Percentiles rank a stretch among this genome's conserved stretches.
phyloP scores from a whole-genome alignment of 495 filamentous ascomycete species.

The Sporormia fimetaria region DNA sequence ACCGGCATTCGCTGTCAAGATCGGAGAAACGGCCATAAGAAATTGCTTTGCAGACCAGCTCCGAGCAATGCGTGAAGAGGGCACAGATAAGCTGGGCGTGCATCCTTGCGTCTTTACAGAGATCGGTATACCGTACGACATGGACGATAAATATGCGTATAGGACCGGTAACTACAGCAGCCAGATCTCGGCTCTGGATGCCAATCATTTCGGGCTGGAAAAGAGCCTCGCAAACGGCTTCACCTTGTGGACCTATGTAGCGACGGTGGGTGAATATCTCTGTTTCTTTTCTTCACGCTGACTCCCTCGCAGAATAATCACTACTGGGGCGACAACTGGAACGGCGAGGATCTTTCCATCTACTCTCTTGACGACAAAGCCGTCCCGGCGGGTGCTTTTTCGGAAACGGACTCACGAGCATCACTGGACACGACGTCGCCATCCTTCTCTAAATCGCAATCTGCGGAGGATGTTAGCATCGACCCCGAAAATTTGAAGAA shows the following conservation, averaged over 20 bases:
- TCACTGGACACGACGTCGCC: conserved; percentile 44
- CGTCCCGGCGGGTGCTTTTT: conserved; percentile 41
- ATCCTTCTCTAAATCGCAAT: conserved; percentile 46
- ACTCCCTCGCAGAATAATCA: conserved; percentile 58
- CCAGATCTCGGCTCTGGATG: conserved; percentile 89
- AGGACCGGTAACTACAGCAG: conserved; percentile 93
- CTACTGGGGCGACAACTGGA: conserved; percentile 88
- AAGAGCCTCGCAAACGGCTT: conserved; percentile 70
- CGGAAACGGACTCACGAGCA: conserved; percentile 27
- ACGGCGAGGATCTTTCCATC: conserved; percentile 92
- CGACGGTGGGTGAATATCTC: conserved; percentile 41
- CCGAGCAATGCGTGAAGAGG: conserved; percentile 76
- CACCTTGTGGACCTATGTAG: conserved; percentile 78
- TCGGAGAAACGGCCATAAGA: conserved; percentile 89
- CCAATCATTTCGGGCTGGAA: conserved; percentile 88
- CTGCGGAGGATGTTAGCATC: conserved; percentile 36
- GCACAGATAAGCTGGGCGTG: conserved; percentile 76
- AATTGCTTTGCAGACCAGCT: conserved; percentile 91
- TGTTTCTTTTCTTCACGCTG: conserved; percentile 10
- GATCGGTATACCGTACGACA: conserved; percentile 96
- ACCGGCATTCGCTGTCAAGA: conserved; percentile 79
- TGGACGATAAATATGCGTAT: conserved; percentile 93
- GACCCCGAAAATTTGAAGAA: conserved; percentile 61
- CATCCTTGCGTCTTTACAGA: conserved; percentile 89
- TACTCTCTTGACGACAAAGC: conserved; percentile 70